These are phyloP conservation scores for Trypanosoma conorhini DNA, from an alignment of 208 protist species.

Conservation along the genomic window DNA sequence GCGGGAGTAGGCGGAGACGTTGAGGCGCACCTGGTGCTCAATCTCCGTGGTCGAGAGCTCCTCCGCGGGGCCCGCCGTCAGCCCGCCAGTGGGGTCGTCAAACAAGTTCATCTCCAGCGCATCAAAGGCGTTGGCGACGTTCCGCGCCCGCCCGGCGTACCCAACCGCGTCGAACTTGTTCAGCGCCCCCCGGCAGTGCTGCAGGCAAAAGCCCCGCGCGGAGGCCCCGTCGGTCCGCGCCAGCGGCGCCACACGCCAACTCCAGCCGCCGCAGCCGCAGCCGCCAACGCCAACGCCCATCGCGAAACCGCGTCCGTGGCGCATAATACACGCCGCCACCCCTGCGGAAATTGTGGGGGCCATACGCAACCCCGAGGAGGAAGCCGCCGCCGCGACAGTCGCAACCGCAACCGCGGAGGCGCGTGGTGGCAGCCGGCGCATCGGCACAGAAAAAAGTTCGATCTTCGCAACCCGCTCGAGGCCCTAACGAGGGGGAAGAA, in stretches of 20 bases:
- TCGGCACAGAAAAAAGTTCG: neutral
- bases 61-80: conserved; percentile 62
- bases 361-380: neutral
- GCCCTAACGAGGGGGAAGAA: neutral
- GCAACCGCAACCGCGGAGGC: neutral
- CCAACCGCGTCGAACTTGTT: conserved; percentile 34
- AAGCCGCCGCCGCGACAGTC: neutral
- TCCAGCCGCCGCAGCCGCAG: neutral
- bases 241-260: neutral
- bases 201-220: neutral
- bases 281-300: neutral
- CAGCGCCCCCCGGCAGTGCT: conserved; percentile 13
- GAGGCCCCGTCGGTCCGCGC: neutral
- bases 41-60: conserved; percentile 74
- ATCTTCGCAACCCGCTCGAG: too few species aligned
- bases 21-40: conserved; percentile 59
- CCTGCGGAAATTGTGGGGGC: neutral
- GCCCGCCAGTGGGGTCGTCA: conserved; percentile 85
- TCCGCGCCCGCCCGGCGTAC: conserved; percentile 14
- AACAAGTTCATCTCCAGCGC: conserved; percentile 71
- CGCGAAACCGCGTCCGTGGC: neutral
- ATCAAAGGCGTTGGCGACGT: conserved; percentile 25
- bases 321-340: neutral
- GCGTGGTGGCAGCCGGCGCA: neutral
- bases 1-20: conserved; percentile 49